Base-by-base conservation (phyloP, 441 rosid genomes). In the Mallotus japonicus region DNA sequence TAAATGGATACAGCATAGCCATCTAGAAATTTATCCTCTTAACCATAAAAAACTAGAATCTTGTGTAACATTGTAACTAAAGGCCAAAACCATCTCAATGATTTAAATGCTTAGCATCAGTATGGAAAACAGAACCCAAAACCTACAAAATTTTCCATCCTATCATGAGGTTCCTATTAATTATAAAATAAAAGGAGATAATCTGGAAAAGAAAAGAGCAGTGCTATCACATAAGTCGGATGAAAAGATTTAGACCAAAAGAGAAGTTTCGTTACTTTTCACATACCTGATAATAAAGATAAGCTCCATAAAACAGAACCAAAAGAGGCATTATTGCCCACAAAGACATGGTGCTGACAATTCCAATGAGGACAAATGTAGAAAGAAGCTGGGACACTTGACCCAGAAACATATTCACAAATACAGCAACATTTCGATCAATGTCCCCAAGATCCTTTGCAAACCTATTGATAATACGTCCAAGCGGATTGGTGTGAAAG, bases 241-340 rank as follows among this genome's bases (percentile, higher is more conserved):
- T 59, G 14, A 61, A 24, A 40, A 37, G 20, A 40, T 20, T 37
- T 42, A 61, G 6, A 19, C 42, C 16, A 19, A 58, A 57, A 1
- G n/a, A 12, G n/a, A 66, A 56, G 20, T 65, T 64, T 6, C 19
- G 17, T 6, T 3, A 37, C 40, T 37, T 37, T 37, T 37, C 40
- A 37, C 6, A 42, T 85, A 96, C 99, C 99, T 96, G 99, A 82
- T 92, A 93, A 79, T 96, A 96, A 40, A 96, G 86, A 82, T 93
- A 96, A 73, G 98, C 91, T 58, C 87, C 92, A 84, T 94, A 94
- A 84, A 96, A 96, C 83, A 91, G 80, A 72, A 91, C 84, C 92
- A 96, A 75, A 64, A 94, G 92, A 11, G 99, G 99, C 99, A 93
- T 83, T 83, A 96, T 91, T 77, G 99, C 95, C 99, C 99, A 96